Evolutionary conservation across 768 basidiomycete species (phyloP).

Genomic region (Tylopilus balloui): DNA sequence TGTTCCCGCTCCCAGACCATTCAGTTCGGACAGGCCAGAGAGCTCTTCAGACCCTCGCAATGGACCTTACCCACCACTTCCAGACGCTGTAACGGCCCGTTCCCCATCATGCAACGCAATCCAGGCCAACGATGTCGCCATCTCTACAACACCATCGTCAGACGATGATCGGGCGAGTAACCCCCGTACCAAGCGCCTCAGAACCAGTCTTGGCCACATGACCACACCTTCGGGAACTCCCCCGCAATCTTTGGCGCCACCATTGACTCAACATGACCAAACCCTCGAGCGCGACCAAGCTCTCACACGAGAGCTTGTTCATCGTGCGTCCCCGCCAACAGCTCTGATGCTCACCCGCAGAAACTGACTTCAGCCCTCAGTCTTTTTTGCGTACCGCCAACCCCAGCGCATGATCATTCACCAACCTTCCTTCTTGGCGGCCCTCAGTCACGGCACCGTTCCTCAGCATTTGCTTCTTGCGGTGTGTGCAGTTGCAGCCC

Average conservation of each 20-base stretch:
- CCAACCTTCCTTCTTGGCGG: constrained; percentile 68
- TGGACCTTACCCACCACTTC: constrained; percentile 13
- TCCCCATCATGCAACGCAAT: constrained; percentile 15
- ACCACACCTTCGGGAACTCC: constrained; percentile 29
- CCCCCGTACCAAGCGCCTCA: constrained; percentile 49
- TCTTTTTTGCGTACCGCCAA: constrained; percentile 80
- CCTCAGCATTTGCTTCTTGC: constrained; percentile 69
- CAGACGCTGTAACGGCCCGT: constrained; percentile 10
- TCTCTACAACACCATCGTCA: constrained; percentile 20
- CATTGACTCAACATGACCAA: constrained; percentile 35
- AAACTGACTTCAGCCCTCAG: constrained; percentile 33
- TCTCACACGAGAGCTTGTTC: constrained; percentile 69
- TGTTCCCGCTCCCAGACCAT: constrained; percentile 66
- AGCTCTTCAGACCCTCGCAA: constrained; percentile 25
- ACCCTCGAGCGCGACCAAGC: constrained; percentile 52
- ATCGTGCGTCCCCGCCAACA: constrained; percentile 43
- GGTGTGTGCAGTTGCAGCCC: constrained; percentile 75
- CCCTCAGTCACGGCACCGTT: constrained; percentile 61
- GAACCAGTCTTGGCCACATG: constrained; percentile 38
- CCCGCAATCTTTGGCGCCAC: constrained; percentile 36
- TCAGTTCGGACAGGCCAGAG: constrained; percentile 39
- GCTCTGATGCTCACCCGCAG: neutral
- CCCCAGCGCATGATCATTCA: constrained; percentile 74
- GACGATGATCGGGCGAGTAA: constrained; percentile 40
- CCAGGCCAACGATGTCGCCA: constrained; percentile 11